Base-by-base conservation (phyloP, 1,284 basidiomycete species). In the Xerocomus amazonicus region DNA sequence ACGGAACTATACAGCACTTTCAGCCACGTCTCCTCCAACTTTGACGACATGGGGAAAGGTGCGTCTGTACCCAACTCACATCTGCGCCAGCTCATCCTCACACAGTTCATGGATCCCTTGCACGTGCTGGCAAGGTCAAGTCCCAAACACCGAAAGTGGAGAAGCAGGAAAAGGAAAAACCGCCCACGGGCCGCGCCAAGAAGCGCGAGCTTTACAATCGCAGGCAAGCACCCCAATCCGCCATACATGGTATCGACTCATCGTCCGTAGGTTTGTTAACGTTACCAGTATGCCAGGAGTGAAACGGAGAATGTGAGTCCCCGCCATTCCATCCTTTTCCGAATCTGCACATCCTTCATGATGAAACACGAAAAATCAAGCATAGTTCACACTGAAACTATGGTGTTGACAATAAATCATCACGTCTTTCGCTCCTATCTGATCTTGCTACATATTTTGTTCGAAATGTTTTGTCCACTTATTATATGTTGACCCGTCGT, bases 101-200 rank as follows among this genome's bases (percentile, higher is more conserved):
- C 27, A n/a, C 28, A 90, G 96, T 97, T 78, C 96, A 98, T 90
- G 95, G 96, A 75, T 97, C 95, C 71, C 92, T 97, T 78, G 95
- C 95, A 76, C 96, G 96, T 84, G 95, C 95, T 73, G 95, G 94
- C 77, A 97, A 98, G 86, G 95, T 34, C 14, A 16, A 38, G 13
- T 38, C 37, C 19, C 37, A 38, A 38, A 38, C 37, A 23, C 37
- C 37, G 10, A 38, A 38, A 10, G 37, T 38, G 6, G 37, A 38
- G 26, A 23, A 23, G 23, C 37, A 38, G 3, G 37, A 38, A 23
- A 38, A 38, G 92, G 80, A 93, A 83, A 96, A 95, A 84, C 79
- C 78, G 23, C 86, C 91, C 53, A 94, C 92, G 76, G 94, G 94
- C 63, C 90, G 94, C 69, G 94, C 94, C 57, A 92, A 96, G 84